Evolutionary conservation across 1,139 yeast genomes (phyloP), one percentile per base, ranked within the genome.

Genomic region (Magnusiomyces fungicola): DNA sequence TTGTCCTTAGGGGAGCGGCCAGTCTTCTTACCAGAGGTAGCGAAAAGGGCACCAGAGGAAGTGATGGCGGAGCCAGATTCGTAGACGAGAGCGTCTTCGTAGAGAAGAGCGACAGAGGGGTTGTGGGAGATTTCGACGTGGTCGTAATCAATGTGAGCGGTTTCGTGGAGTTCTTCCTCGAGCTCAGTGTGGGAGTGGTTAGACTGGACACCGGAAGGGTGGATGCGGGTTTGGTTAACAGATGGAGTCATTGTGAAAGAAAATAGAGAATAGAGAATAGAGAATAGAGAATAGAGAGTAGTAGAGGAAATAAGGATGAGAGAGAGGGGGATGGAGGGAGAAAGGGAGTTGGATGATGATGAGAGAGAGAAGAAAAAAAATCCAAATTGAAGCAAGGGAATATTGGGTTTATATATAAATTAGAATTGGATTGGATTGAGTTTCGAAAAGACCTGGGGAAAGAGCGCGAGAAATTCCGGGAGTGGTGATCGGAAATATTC

Each of bases 1-100:
- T 92, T 92, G 73, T 92, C 98, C 75, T 84, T 86, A 68, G 98
- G 98, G 42, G 97, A 92, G 72, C 98, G 85, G 62, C 98, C 98
- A 52, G 97, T 92, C 75, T 92, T 92, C 62, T 80, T 76, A 66
- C 98, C 98, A 29, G 97, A 88, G 72, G 82, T 89, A 51, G 98
- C 97, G 72, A 92, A 84, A 59, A 92, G 76, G 50, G 97, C 97
- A 67, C 98, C 98, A 49, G 95, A 79, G 43, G 96, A 83, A 23
- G 95, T 83, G 61, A 92, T 85, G 53, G 95, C 90, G 46, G 97
- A 90, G 55, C 96, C 94, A 62, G 78, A 79, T 72, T 92, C 98
- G 55, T 72, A 67, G 54, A 78, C 77, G 58, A 92, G 78, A 57
- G 95, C 97, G 69, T 92, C 98, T 70, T 92, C 97, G 73, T 92